Conservation (phyloP, 1,139 yeast genomes). For the Diutina mesorugosa region DNA sequence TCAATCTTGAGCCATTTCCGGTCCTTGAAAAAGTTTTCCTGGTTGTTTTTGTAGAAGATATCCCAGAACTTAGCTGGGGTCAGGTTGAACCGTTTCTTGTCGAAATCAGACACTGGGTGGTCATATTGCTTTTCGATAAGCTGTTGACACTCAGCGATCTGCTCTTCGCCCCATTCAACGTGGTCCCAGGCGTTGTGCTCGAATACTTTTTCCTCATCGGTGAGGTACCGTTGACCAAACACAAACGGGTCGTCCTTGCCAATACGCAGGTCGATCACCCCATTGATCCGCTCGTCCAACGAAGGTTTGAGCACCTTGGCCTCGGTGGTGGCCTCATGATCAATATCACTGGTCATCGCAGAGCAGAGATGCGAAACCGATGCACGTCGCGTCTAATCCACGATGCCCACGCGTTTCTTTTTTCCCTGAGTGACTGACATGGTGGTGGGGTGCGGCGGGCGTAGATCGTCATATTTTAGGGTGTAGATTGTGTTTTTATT, state of each 20-base stretch:
- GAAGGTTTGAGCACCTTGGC: background rate
- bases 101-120: conserved; percentile 76
- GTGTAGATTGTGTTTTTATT: too few species aligned
- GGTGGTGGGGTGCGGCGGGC: too few species aligned
- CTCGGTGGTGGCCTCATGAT: background rate
- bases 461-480: too few species aligned
- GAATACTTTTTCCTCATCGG: conserved; percentile 72
- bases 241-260: conserved; percentile 87
- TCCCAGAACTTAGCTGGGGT: conserved; percentile 97
- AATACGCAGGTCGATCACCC: conserved; percentile 35
- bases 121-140: conserved; percentile 67
- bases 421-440: background rate
- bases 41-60: conserved; percentile 78
- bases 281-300: background rate
- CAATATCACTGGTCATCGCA: background rate
- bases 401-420: background rate
- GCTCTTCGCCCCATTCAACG: conserved; percentile 96
- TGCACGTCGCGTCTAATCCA: background rate
- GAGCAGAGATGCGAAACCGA: background rate
- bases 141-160: conserved; percentile 59
- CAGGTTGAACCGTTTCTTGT: conserved; percentile 62
- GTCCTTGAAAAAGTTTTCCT: conserved; percentile 89
- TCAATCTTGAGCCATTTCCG: conserved; percentile 94
- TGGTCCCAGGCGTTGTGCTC: conserved; percentile 96
- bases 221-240: conserved; percentile 76